Base-by-base conservation (phyloP, 2,329 filamentous ascomycete species). In the Mycosphaerella sp. region DNA sequence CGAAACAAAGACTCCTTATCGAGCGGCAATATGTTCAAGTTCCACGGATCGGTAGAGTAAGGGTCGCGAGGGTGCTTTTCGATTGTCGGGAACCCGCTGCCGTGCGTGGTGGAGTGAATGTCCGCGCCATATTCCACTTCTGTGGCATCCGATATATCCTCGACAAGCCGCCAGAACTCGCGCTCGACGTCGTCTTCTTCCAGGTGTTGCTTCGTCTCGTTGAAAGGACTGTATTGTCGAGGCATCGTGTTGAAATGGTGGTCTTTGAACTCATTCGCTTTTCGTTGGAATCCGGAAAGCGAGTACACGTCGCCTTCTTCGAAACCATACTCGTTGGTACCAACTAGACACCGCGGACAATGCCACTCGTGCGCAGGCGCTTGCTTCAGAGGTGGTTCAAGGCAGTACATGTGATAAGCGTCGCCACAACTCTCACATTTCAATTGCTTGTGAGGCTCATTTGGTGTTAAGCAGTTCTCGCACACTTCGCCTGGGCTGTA, bases 61-160 rank as follows among this genome's bases (percentile, higher is more conserved):
- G 85, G 79, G 66, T 96, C 87, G 42, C 84, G 81, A 0, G 93
- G 93, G 54, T 96, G 85, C 64, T 86, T 88, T 67, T 98, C 93
- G 7, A 94, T 83, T 0, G 91, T 97, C 0, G 93, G 93, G 62
- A 98, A 98, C 0, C 91, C 93, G 57, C 91, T 97, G 7, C 93
- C 93, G 65, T 98, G 93, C 0, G 93, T 98, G 0, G 93, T 97
- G 45, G 90, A 96, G 68, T 98, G 93, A 47, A 98, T 96, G 64
- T 98, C 93, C 8, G 93, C 93, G 35, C 93, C 93, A 64, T 98
- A 98, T 66, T 98, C 93, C 2, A 98, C 93, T 68, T 97, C 93
- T 1, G 97, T 90, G 0, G 89, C 94, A 69, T 97, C 93, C 56
- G 94, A 91, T 44, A 96, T 78, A 63, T 90, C 94, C 42, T 93